Base-by-base conservation (phyloP, 140 eudicot genomes). In the Senecio squalidus region DNA sequence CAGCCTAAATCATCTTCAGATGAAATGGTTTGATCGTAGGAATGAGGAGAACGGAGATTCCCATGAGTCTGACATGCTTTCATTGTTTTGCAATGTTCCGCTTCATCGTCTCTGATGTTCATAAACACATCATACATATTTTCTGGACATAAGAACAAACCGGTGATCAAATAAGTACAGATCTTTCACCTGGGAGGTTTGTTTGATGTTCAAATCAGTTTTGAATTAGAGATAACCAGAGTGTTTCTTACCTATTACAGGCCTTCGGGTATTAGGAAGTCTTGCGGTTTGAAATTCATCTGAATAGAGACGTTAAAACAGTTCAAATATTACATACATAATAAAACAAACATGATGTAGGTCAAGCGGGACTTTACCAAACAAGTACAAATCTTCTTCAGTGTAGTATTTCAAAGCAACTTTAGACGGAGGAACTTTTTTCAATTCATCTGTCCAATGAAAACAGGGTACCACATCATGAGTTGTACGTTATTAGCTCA, bases 71-170 rank as follows among this genome's bases (percentile, higher is more conserved):
- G 99, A 26, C 99, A 93, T 25, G 99, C 96, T 60, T 82, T 93
- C 99, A 88, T 93, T 69, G 99, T 93, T 83, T 93, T 93, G 55
- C 96, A 88, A 41, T 93, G 96, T 76, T 93, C 99, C 13, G 95
- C 99, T 82, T 93, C 99, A 16, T 93, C 99, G 7, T 93, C 99
- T 84, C 99, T 88, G 22, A 93, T 82, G 85, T 93, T 93, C 54
- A 82, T 1, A 58, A 93, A 93, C 26, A 88, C 96, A 71, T 93
- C 98, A 25, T 92, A 92, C 93, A 92, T 47, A 60, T 92, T 92
- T 44, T 87, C 98, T 92, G 89, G 24, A 83, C 46, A 57, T 2
- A 60, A 55, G 5, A 58, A 6, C 14, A 62, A 8, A 24, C 33
- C 47, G 9, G 22, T 0, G 34, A 3, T 62, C 22, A 49, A 52